Percentiles rank a stretch among this genome's conserved stretches.
phyloP scores from a whole-genome alignment of 176 grass and related monocot genomes.

The Cocos nucifera region DNA sequence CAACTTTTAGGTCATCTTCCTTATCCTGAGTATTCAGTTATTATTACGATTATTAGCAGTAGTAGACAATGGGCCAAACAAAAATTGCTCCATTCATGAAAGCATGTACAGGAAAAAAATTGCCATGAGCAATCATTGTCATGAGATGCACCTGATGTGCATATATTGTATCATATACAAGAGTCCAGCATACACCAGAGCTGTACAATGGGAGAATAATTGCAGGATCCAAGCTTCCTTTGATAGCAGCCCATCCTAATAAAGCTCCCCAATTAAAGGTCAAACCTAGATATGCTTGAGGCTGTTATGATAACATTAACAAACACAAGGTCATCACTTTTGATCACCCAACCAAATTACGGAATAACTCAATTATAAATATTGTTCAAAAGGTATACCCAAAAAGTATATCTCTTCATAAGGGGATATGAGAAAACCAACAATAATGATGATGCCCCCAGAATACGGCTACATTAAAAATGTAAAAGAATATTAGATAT shows the following conservation, averaged over 20 bases:
- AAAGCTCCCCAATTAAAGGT: constrained; percentile 95
- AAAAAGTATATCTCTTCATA: constrained; percentile 91
- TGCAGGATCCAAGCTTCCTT: constrained; percentile 49
- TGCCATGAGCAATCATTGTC: neutral
- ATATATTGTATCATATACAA: constrained; percentile 94
- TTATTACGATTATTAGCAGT: no score
- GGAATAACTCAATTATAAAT: no score
- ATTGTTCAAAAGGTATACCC: constrained; percentile 25
- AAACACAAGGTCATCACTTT: neutral
- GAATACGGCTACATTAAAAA: constrained; percentile 45
- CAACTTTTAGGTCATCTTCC: constrained; percentile 78
- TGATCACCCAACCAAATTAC: no score
- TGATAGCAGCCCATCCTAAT: constrained; percentile 84
- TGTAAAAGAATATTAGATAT: constrained; percentile 4
- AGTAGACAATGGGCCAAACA: no score
- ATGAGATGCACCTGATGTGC: constrained; percentile 65
- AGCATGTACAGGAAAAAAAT: neutral
- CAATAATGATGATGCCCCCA: constrained; percentile 70
- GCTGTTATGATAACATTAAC: constrained; percentile 33
- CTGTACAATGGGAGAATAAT: constrained; percentile 67
- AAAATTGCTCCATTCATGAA: no score
- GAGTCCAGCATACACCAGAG: constrained; percentile 81
- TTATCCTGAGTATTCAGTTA: constrained; percentile 45
- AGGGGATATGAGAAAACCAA: constrained; percentile 85
- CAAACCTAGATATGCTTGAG: constrained; percentile 83